Evolutionary conservation across 768 basidiomycete species (phyloP).

Genomic region (Suillus americanus): DNA sequence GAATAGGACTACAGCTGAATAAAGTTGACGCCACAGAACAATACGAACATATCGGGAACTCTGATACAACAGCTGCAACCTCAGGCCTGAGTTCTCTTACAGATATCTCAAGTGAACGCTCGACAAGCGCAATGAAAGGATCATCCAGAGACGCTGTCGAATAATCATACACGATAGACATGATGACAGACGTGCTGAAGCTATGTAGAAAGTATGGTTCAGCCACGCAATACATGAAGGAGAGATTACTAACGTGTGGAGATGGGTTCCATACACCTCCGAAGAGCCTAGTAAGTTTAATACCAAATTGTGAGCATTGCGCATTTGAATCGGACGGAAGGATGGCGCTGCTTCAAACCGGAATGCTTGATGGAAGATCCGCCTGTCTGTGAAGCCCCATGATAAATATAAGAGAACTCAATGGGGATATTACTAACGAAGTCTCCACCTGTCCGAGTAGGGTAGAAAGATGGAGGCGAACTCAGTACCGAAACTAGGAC

Average conservation of each 20-base stretch:
- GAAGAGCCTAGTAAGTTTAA: slow-evolving; percentile 24
- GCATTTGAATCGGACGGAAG: slow-evolving; percentile 34
- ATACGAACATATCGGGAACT: slow-evolving; percentile 20
- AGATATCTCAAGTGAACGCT: slow-evolving; percentile 8
- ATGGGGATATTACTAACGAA: slow-evolving; percentile 11
- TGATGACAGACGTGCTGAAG: slow-evolving; percentile 19
- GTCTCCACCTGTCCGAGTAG: slow-evolving; percentile 29
- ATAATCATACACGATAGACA: slow-evolving; percentile 27
- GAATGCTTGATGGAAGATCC: slow-evolving; percentile 38
- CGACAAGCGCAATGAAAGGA: slow-evolving; percentile 19
- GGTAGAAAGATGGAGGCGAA: slow-evolving; percentile 26
- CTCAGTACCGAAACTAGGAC: slow-evolving; percentile 21
- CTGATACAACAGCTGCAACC: slow-evolving; percentile 14
- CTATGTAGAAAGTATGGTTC: slow-evolving; percentile 10
- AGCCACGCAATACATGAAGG: not conserved
- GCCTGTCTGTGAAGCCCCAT: slow-evolving; percentile 12
- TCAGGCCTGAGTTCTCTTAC: slow-evolving; percentile 19
- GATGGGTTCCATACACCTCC: slow-evolving; percentile 22
- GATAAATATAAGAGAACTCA: not conserved
- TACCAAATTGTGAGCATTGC: slow-evolving; percentile 32
- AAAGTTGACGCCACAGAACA: not conserved
- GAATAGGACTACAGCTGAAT: not conserved
- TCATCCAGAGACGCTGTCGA: slow-evolving; percentile 16
- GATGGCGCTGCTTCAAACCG: slow-evolving; percentile 23
- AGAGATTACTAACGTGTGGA: slow-evolving; percentile 15